Percentiles rank a stretch among this genome's conserved stretches.
Conservation (phyloP, 257 asterid genomes). For the Solanum clarkiae region DNA sequence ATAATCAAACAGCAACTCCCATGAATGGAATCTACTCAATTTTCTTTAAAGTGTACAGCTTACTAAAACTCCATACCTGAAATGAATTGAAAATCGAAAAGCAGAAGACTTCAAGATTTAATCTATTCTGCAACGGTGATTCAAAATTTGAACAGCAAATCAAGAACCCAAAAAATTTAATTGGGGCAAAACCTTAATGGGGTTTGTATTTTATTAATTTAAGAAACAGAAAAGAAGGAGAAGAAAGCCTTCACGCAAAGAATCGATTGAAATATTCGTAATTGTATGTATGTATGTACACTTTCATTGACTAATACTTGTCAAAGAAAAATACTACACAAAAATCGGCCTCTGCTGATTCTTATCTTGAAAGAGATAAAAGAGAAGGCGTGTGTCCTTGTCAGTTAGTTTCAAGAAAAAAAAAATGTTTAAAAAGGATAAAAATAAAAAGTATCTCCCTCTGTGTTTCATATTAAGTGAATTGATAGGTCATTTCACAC, state of each 20-base stretch:
- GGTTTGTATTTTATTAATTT: background rate
- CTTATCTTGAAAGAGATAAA: background rate
- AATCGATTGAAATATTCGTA: background rate
- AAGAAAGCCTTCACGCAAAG: background rate
- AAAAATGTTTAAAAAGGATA: too few relatives aligned
- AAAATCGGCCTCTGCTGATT: background rate
- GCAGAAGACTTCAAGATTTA: background rate
- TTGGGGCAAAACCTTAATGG: background rate
- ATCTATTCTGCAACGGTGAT: background rate
- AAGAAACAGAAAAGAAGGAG: background rate
- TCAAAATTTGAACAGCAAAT: background rate
- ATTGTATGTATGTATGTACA: background rate
- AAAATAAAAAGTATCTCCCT: too few relatives aligned
- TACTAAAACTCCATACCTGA: background rate
- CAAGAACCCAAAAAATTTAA: background rate
- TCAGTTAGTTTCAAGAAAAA: background rate
- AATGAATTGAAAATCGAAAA: background rate
- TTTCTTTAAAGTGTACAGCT: background rate
- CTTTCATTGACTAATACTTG: background rate
- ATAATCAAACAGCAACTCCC: background rate
- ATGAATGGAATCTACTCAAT: background rate
- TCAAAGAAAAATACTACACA: background rate
- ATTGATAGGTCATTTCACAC: too few relatives aligned
- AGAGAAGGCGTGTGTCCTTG: background rate
- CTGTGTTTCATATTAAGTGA: too few relatives aligned